A percentile compares a stretch with the other conserved stretches of the same genome.
phyloP scores from a whole-genome alignment of 768 basidiomycete genomes.

The Epithele typhae region DNA sequence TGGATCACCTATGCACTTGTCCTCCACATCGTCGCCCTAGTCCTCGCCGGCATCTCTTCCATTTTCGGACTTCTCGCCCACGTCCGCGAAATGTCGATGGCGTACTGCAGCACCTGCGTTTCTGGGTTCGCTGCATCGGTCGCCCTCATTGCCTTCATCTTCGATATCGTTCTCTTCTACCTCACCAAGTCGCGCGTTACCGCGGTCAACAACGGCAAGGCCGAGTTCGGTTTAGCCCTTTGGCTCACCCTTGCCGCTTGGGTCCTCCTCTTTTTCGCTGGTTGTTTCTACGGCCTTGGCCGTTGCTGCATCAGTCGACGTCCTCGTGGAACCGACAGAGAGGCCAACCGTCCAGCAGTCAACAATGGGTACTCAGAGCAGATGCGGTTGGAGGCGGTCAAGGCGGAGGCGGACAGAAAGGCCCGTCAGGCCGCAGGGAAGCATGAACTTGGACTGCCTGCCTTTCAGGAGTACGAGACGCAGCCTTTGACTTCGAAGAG shows the following conservation, averaged over 20 bases:
- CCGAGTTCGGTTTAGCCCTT: slow-evolving; percentile 80
- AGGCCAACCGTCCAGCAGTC: slow-evolving; percentile 27
- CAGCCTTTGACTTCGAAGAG: slow-evolving; percentile 66
- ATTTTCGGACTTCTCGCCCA: slow-evolving; percentile 87
- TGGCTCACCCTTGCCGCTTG: slow-evolving; percentile 91
- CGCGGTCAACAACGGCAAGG: slow-evolving; percentile 62
- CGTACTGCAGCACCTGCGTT: slow-evolving; percentile 75
- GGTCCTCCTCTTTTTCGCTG: slow-evolving; percentile 83
- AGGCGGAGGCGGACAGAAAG: slow-evolving; percentile 83
- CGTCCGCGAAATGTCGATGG: slow-evolving; percentile 81
- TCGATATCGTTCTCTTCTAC: slow-evolving; percentile 91
- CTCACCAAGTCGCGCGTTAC: slow-evolving; percentile 84
- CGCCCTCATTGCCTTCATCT: slow-evolving; percentile 83
- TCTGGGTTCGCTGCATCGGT: slow-evolving; percentile 78
- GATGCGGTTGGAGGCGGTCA: slow-evolving; percentile 79
- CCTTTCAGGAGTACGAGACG: slow-evolving; percentile 63
- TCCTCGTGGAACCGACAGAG: slow-evolving; percentile 34
- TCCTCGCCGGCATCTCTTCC: slow-evolving; percentile 62
- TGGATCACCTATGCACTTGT: slow-evolving; percentile 95
- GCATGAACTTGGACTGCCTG: slow-evolving; percentile 63
- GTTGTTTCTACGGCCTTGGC: slow-evolving; percentile 83
- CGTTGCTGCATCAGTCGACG: slow-evolving; percentile 76
- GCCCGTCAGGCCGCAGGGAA: slow-evolving; percentile 47
- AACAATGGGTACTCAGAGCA: slow-evolving; percentile 49
- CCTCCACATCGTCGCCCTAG: slow-evolving; percentile 86